Conservation (phyloP, 371 early-diverging fungal species). For the Entomophthora muscae region DNA sequence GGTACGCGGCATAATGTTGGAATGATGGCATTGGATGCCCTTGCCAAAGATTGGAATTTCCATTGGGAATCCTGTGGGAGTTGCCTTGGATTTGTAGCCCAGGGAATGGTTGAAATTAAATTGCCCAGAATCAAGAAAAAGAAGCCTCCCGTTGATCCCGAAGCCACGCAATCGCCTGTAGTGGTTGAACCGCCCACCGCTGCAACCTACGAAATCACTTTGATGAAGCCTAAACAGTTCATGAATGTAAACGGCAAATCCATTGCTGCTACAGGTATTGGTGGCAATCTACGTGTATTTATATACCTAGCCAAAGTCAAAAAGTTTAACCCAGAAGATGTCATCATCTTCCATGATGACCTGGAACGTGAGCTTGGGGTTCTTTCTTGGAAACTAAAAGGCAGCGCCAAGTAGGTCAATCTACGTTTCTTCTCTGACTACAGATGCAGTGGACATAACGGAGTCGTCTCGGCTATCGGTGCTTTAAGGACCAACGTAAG, state of each 20-base stretch:
- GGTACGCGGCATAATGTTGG: constrained; percentile 58
- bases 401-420: constrained; percentile 30
- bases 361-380: constrained; percentile 46
- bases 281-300: no score
- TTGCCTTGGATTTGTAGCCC: constrained; percentile 27
- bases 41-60: constrained; percentile 24
- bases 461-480: constrained; percentile 43
- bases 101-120: constrained; percentile 13
- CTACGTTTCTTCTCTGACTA: no score
- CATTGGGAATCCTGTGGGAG: constrained; percentile 23
- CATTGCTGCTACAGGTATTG: constrained; percentile 47
- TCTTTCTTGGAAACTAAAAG: constrained; percentile 33
- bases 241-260: constrained; percentile 56
- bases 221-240: constrained; percentile 37
- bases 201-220: constrained; percentile 21
- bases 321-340: constrained; percentile 12
- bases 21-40: constrained; percentile 43
- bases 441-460: constrained; percentile 61
- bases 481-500: constrained; percentile 19
- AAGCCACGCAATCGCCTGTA: no score
- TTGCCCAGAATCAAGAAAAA: not conserved
- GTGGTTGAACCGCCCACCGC: no score
- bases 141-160: no score
- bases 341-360: constrained; percentile 62
- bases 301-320: not conserved